Percentiles rank a stretch among this genome's conserved stretches.
Conservation (phyloP, 306 rosid genomes). For the Hippophae tibetana region DNA sequence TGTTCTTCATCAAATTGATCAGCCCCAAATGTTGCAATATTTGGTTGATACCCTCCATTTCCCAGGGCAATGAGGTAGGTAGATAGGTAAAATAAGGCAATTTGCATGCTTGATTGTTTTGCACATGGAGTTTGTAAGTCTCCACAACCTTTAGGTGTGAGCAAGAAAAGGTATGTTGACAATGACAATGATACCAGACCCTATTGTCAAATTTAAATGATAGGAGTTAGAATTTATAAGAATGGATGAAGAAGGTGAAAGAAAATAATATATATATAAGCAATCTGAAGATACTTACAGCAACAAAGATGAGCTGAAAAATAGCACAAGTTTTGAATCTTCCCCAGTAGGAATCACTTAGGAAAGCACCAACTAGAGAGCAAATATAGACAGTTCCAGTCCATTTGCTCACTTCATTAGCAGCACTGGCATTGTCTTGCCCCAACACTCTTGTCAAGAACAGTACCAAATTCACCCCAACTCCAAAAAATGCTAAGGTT, state of each 20-base stretch:
- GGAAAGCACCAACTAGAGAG: constrained; percentile 98
- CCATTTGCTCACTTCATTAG: constrained; percentile 94
- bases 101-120: constrained; percentile 47
- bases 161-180: constrained; percentile 67
- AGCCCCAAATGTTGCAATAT: constrained; percentile 88
- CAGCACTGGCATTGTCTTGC: constrained; percentile 78
- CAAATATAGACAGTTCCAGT: constrained; percentile 88
- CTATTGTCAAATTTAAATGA: constrained; percentile 25
- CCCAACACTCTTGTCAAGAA: constrained; percentile 77
- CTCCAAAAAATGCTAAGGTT: constrained; percentile 85
- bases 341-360: constrained; percentile 96
- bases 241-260: no score
- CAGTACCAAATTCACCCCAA: constrained; percentile 88
- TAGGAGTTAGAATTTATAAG: no score
- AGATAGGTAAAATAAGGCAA: constrained; percentile 73
- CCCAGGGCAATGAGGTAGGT: constrained; percentile 88
- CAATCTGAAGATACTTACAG: constrained; percentile 42
- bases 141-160: constrained; percentile 84
- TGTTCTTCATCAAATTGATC: constrained; percentile 92
- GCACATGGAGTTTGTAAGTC: constrained; percentile 48
- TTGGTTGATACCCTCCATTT: constrained; percentile 95
- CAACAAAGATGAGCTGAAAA: constrained; percentile 75
- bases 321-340: constrained; percentile 81
- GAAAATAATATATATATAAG: neutral
- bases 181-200: constrained; percentile 64